Evolutionary conservation across 2,329 filamentous ascomycete genomes (phyloP).

Genomic region (Epichloe typhina): DNA sequence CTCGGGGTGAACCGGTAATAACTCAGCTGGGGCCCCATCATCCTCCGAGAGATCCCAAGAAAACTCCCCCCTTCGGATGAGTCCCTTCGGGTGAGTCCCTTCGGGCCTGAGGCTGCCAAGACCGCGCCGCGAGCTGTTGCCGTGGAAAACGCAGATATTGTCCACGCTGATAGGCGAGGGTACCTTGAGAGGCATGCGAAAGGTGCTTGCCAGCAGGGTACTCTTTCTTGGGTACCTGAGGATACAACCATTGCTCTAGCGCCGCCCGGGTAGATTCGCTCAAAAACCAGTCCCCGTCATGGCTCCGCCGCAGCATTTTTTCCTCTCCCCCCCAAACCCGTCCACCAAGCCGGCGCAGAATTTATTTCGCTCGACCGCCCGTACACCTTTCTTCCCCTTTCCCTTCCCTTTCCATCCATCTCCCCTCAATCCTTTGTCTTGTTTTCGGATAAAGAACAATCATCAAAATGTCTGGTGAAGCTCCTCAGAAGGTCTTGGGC

Average conservation of each 20-base stretch:
- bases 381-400: constrained; percentile 29
- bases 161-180: background rate
- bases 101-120: constrained; percentile 22
- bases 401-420: constrained; percentile 34
- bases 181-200: constrained; percentile 3
- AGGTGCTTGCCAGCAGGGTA: background rate
- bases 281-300: constrained; percentile 32
- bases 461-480: constrained; percentile 41
- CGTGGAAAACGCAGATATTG: constrained; percentile 12
- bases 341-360: constrained; percentile 30
- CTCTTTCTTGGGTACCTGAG: constrained; percentile 4
- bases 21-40: constrained; percentile 8
- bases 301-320: constrained; percentile 40
- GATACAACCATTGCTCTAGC: constrained; percentile 14
- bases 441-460: constrained; percentile 25
- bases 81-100: background rate
- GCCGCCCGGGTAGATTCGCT: constrained; percentile 40
- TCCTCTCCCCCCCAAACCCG: constrained; percentile 30
- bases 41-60: no score
- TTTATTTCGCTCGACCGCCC: constrained; percentile 29
- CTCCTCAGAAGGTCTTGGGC: constrained; percentile 48
- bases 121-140: constrained; percentile 16
- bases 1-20: constrained; percentile 24
- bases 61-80: background rate
- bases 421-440: constrained; percentile 49